Percentiles rank a stretch among this genome's conserved stretches.
Conservation (phyloP, 2,329 filamentous ascomycete species). For the Claviceps sp. region DNA sequence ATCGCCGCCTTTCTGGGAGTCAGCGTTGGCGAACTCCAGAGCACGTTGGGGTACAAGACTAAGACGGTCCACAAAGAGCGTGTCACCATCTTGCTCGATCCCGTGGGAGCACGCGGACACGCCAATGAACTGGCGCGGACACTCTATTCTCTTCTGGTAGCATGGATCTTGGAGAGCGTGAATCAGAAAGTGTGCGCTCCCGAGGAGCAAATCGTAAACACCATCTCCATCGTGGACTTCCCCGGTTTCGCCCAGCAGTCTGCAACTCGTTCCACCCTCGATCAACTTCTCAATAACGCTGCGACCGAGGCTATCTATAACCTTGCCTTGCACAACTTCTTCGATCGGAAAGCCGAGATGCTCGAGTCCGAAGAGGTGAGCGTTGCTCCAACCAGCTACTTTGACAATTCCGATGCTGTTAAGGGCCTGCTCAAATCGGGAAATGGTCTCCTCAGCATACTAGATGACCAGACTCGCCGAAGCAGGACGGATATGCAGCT, state of each 20-base stretch:
- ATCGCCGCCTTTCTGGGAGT: conserved; percentile 93
- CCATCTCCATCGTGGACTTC: conserved; percentile 89
- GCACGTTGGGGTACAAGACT: conserved; percentile 85
- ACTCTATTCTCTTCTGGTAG: conserved; percentile 84
- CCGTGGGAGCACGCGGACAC: conserved; percentile 75
- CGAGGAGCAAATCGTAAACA: conserved; percentile 84
- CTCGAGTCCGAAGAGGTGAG: conserved; percentile 88
- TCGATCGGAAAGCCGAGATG: conserved; percentile 84
- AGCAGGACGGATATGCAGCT: conserved; percentile 82
- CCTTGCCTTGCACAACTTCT: conserved; percentile 87
- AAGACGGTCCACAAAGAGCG: conserved; percentile 93
- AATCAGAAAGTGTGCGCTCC: conserved; percentile 80
- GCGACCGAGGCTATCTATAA: conserved; percentile 89
- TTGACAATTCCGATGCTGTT: conserved; percentile 92
- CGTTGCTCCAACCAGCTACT: conserved; percentile 87
- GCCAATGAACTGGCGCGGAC: conserved; percentile 90
- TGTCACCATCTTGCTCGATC: conserved; percentile 97
- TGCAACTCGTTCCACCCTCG: conserved; percentile 71
- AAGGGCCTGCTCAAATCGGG: conserved; percentile 82
- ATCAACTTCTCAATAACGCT: conserved; percentile 90
- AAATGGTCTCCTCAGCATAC: conserved; percentile 83
- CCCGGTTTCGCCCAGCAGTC: conserved; percentile 82
- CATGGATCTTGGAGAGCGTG: conserved; percentile 83
- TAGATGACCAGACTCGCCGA: conserved; percentile 89
- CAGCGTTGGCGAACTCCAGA: conserved; percentile 66